Conservation (phyloP, 2,329 filamentous ascomycete species). For the Spiromastix sp. region DNA sequence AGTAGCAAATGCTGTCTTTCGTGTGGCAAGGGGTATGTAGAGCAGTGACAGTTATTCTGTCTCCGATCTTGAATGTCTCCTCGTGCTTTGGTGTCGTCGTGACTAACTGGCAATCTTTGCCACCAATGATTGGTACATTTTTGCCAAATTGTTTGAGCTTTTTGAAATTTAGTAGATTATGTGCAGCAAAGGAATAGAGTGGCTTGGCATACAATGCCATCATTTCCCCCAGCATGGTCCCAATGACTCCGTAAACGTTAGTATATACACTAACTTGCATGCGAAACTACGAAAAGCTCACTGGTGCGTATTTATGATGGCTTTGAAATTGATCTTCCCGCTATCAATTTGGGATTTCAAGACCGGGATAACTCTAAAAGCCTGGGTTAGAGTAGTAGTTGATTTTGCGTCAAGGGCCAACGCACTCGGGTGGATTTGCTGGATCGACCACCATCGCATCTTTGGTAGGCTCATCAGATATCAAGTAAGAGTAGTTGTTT, state of each 20-base stretch:
- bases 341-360: slow-evolving; percentile 62
- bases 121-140: slow-evolving; percentile 60
- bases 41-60: slow-evolving; percentile 67
- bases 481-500: slow-evolving; percentile 45
- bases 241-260: slow-evolving; percentile 61
- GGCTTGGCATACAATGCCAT: slow-evolving; percentile 54
- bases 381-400: too few relatives aligned
- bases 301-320: slow-evolving; percentile 97
- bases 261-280: neutral
- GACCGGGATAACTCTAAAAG: slow-evolving; percentile 47
- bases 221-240: slow-evolving; percentile 91
- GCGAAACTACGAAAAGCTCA: slow-evolving; percentile 49
- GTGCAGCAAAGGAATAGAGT: neutral
- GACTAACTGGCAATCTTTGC: slow-evolving; percentile 73
- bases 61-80: slow-evolving; percentile 70
- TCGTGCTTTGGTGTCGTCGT: slow-evolving; percentile 65
- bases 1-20: slow-evolving; percentile 96
- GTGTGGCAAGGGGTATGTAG: slow-evolving; percentile 98
- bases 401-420: too few relatives aligned
- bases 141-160: slow-evolving; percentile 48
- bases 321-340: slow-evolving; percentile 69
- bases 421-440: slow-evolving; percentile 41
- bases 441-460: slow-evolving; percentile 42
- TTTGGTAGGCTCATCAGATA: slow-evolving; percentile 39
- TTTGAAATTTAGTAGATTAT: slow-evolving; percentile 1